Percentiles rank a stretch among this genome's conserved stretches.
phyloP scores from a whole-genome alignment of 257 asterid species.

The Solanum pennellii region DNA sequence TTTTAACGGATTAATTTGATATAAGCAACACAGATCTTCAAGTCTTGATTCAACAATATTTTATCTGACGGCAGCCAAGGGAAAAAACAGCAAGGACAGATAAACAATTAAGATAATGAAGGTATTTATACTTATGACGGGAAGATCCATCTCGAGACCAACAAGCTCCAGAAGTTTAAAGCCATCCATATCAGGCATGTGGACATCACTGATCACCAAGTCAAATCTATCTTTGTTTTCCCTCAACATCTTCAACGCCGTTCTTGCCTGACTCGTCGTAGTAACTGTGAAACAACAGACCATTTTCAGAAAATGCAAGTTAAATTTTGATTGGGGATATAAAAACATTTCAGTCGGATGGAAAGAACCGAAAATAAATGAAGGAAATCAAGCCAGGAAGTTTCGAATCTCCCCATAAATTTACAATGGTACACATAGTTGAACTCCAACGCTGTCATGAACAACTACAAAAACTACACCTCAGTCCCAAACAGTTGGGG shows the following conservation, averaged over 20 bases:
- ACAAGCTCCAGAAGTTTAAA: slow-evolving; percentile 79
- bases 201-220: slow-evolving; percentile 77
- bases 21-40: not conserved
- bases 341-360: not conserved
- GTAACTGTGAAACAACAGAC: slow-evolving; percentile 30
- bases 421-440: not conserved
- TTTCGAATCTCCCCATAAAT: not conserved
- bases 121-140: slow-evolving; percentile 54
- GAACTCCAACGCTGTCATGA: not conserved
- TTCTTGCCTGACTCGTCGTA: slow-evolving; percentile 49
- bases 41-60: not conserved
- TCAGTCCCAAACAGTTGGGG: not conserved
- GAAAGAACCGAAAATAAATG: not conserved
- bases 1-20: not conserved
- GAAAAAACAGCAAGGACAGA: not conserved
- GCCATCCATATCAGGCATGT: slow-evolving; percentile 97
- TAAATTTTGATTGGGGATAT: not conserved
- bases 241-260: slow-evolving; percentile 63
- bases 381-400: not conserved
- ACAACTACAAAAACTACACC: not conserved
- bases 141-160: slow-evolving; percentile 84
- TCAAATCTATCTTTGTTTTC: slow-evolving; percentile 61
- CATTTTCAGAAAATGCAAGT: not conserved
- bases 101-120: not conserved
- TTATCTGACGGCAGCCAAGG: not conserved